A percentile compares a stretch with the other conserved stretches of the same genome.
Evolutionary conservation across 768 basidiomycete species (phyloP).

Genomic region (Rhodotorula sphaerocarpa): DNA sequence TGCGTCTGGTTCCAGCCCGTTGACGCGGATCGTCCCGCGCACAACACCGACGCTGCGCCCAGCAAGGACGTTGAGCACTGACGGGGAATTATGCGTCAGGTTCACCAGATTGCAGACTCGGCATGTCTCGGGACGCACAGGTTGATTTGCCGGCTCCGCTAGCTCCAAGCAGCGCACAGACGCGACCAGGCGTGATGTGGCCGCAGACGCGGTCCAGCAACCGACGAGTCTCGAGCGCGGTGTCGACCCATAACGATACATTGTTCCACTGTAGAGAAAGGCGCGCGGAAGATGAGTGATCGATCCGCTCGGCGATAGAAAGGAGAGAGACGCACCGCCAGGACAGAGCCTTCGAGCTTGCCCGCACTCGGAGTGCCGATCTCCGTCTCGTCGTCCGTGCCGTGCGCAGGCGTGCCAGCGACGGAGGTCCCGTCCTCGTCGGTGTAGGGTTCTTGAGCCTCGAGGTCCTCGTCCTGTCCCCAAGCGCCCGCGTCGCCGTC

Average conservation of each 20-base stretch:
- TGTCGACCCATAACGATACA: slow-evolving; percentile 33
- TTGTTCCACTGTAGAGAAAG: slow-evolving; percentile 19
- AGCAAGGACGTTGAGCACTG: slow-evolving; percentile 40
- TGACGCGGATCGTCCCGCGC: slow-evolving; percentile 46
- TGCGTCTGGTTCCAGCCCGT: slow-evolving; percentile 43
- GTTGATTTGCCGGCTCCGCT: slow-evolving; percentile 47
- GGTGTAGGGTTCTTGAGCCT: slow-evolving; percentile 26
- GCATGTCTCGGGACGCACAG: slow-evolving; percentile 20
- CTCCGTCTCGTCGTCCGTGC: neutral
- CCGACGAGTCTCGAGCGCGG: slow-evolving; percentile 25
- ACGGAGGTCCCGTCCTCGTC: slow-evolving; percentile 23
- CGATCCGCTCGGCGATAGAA: neutral
- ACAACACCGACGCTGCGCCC: slow-evolving; percentile 46
- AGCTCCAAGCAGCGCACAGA: slow-evolving; percentile 49
- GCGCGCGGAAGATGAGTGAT: neutral
- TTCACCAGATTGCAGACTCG: too few species aligned
- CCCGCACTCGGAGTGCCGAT: neutral
- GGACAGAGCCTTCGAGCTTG: slow-evolving; percentile 12
- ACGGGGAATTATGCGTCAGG: neutral
- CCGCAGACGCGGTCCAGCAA: slow-evolving; percentile 38
- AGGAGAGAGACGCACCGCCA: slow-evolving; percentile 11
- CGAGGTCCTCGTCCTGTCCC: slow-evolving; percentile 5
- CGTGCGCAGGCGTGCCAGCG: neutral
- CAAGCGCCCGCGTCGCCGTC: slow-evolving; percentile 23
- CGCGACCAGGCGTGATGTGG: slow-evolving; percentile 35